A percentile compares a stretch with the other conserved stretches of the same genome.
Conservation (phyloP, 345 rosid species). For the Fremontodendron californicum region DNA sequence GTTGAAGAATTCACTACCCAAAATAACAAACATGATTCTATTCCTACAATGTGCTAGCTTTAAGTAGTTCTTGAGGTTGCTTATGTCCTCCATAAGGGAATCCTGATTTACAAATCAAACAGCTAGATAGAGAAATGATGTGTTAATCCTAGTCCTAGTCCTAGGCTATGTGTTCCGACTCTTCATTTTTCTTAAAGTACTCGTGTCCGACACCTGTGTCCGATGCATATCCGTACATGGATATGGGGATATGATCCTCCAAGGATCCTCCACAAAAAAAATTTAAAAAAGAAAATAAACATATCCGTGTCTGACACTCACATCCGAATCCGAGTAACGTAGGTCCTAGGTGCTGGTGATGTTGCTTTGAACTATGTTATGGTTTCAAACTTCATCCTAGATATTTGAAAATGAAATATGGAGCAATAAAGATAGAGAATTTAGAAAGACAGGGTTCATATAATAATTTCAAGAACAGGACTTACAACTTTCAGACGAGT, state of each 20-base stretch:
- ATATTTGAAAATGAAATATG: neutral
- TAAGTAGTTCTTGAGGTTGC: neutral
- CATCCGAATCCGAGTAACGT: too few species aligned
- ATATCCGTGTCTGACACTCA: too few species aligned
- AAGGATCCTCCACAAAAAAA: too few species aligned
- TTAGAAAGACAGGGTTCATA: neutral
- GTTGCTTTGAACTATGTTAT: too few species aligned
- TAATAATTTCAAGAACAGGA: neutral
- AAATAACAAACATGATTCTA: neutral
- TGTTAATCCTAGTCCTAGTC: neutral
- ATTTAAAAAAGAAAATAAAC: too few species aligned
- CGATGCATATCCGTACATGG: too few species aligned
- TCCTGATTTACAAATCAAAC: neutral
- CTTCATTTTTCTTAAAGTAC: too few species aligned
- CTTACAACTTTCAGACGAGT: constrained; percentile 49
- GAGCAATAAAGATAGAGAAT: neutral
- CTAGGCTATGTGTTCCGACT: too few species aligned
- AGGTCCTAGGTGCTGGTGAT: too few species aligned
- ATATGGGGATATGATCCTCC: too few species aligned
- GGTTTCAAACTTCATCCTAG: neutral
- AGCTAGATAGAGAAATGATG: too few species aligned
- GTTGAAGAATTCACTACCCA: neutral
- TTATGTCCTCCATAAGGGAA: neutral
- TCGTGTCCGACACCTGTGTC: too few species aligned
- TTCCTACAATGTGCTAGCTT: neutral